These are phyloP conservation scores for Pseudogymnoascus sp. DNA, from an alignment of 2,329 filamentous ascomycete species.

Conservation along the genomic window DNA sequence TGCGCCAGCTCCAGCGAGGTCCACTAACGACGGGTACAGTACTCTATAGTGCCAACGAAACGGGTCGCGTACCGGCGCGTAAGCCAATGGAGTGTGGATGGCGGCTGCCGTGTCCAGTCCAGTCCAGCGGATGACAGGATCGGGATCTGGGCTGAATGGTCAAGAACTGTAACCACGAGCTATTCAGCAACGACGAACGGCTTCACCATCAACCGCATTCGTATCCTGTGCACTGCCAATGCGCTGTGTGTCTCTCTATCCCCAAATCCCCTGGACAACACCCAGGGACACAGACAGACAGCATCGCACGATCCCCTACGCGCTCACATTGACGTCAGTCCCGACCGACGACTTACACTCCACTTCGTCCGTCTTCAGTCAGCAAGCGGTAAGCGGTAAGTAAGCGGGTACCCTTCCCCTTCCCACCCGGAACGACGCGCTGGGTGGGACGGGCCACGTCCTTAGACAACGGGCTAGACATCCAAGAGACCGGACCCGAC, in stretches of 20 bases:
- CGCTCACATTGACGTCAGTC: neutral
- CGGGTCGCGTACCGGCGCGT: neutral
- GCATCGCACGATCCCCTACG: neutral
- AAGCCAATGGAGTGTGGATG: neutral
- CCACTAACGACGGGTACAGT: neutral
- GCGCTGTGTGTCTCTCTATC: neutral
- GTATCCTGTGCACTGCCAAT: neutral
- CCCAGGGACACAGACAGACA: neutral
- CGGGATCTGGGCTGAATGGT: neutral
- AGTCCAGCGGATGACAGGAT: neutral
- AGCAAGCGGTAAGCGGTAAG: neutral
- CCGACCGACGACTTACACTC: too few species aligned
- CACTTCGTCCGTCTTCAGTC: neutral
- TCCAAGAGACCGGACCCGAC: neutral
- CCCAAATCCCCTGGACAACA: neutral
- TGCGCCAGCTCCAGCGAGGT: neutral
- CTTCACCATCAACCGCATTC: neutral
- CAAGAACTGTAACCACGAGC: neutral
- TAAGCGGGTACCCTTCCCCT: too few species aligned
- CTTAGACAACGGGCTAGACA: neutral
- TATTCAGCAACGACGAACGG: neutral
- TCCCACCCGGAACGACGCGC: neutral
- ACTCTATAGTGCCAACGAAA: neutral
- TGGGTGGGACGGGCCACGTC: neutral
- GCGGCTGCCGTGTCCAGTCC: neutral